Evolutionary conservation across 2,329 filamentous ascomycete genomes (phyloP), one percentile per base, ranked within the genome.

Genomic region (Fusarium papillatum): DNA sequence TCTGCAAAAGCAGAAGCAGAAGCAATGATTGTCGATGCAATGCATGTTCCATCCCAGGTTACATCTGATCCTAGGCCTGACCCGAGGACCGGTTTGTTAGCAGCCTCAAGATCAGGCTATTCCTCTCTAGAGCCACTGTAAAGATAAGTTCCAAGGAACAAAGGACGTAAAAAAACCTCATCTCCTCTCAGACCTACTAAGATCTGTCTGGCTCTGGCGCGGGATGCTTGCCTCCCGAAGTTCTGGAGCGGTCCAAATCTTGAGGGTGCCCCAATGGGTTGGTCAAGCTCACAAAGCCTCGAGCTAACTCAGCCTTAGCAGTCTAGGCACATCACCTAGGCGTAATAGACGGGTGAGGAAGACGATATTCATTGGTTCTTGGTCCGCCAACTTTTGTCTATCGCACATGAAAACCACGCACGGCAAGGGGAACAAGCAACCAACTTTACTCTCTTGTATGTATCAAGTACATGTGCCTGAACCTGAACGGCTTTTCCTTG

Each of bases 181-280:
- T 64, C 53, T 63, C 70, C 53, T 62, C 64, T 46, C 55, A 39
- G 57, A 69, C 17, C 57, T 60, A 34, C 61, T 48, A 19, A 46
- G 17, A 48, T 50, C 36, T 55, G 48, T 50, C 36, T 55, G 48
- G 55, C 41, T 48, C 53, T 64, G 61, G 65, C 60, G 60, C 59
- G 66, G 68, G 64, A 76, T 68, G 64, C 62, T 39, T 69, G 60
- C 57, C 16, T 29, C 19, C 62, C 70, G 64, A 70, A 64, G 68
- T 72, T 78, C 77, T 79, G 63, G 78, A 79, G 70, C 71, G 72
- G 66, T 79, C 77, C 26, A 77, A 70, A 76, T 66, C 38, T 62
- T 43, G 29, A 68, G 63, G 55, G 68, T 69, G 68, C 69, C 69
- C 39, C 68, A 72, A 72, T 53, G 59, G 60, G 68, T 62, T 62